Evolutionary conservation across 1,284 basidiomycete species (phyloP).

Genomic region (Tremellales sp.): DNA sequence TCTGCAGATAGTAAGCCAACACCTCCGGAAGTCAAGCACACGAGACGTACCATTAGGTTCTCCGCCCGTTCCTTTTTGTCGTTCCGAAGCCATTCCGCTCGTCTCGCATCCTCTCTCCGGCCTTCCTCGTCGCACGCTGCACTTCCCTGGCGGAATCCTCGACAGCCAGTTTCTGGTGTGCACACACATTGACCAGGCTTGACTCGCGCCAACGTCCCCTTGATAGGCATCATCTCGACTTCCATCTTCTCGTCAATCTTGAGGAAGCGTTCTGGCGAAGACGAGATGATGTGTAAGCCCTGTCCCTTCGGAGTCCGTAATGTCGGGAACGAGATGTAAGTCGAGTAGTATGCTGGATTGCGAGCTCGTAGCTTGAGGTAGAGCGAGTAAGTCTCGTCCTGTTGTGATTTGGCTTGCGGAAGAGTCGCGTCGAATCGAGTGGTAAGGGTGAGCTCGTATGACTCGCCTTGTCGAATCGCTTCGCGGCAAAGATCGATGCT

Average conservation of each 20-base stretch:
- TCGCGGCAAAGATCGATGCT: constrained; percentile 72
- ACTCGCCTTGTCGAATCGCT: constrained; percentile 76
- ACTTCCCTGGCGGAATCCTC: constrained; percentile 22
- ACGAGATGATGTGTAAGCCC: constrained; percentile 63
- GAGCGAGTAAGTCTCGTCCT: constrained; percentile 30
- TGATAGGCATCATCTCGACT: constrained; percentile 89
- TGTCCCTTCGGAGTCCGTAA: constrained; percentile 47
- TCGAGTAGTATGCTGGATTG: constrained; percentile 90
- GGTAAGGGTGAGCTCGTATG: constrained; percentile 94
- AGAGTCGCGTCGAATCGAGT: constrained; percentile 56
- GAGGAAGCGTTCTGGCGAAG: constrained; percentile 90
- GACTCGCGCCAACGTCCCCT: constrained; percentile 63
- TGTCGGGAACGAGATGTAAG: constrained; percentile 65
- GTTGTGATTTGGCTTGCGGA: constrained; percentile 1
- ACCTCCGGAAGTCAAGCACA: background rate
- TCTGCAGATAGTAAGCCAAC: constrained; percentile 45
- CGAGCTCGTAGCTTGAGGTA: constrained; percentile 60
- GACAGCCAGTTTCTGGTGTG: constrained; percentile 19
- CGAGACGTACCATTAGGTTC: constrained; percentile 71
- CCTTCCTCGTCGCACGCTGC: constrained; percentile 27
- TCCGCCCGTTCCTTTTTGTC: constrained; percentile 92
- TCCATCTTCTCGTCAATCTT: constrained; percentile 62
- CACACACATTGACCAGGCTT: constrained; percentile 42
- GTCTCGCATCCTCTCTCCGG: constrained; percentile 39
- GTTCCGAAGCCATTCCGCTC: constrained; percentile 56